Percentiles rank a stretch among this genome's conserved stretches.
phyloP scores from a whole-genome alignment of 441 rosid species.

The Melastoma candidum region DNA sequence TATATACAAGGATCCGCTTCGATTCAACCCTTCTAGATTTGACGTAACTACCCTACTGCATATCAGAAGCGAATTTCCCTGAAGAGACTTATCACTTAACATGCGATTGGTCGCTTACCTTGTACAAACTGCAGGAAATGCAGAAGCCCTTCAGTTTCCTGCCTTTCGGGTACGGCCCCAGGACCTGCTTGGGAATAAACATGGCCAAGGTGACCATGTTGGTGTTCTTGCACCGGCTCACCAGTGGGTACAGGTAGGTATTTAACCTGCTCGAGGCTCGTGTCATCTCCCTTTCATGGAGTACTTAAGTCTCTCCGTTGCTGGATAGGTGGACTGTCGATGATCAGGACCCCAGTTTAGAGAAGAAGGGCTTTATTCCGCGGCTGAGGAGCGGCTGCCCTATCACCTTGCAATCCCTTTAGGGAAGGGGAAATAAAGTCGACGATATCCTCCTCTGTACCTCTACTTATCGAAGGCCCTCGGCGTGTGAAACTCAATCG shows the following conservation, averaged over 20 bases:
- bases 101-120: background rate
- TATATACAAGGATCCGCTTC: slow-evolving; percentile 30
- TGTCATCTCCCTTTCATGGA: background rate
- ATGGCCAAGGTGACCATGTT: slow-evolving; percentile 45
- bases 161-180: slow-evolving; percentile 48
- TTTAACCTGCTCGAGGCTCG: background rate
- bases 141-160: slow-evolving; percentile 46
- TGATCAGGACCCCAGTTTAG: slow-evolving; percentile 32
- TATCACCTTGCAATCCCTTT: slow-evolving; percentile 31
- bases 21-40: slow-evolving; percentile 51
- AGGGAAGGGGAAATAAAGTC: background rate
- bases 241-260: slow-evolving; percentile 33
- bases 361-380: slow-evolving; percentile 39
- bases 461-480: too few relatives aligned
- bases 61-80: background rate
- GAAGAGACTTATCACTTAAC: too few relatives aligned
- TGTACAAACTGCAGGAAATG: slow-evolving; percentile 27
- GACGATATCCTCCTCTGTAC: too few relatives aligned
- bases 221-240: slow-evolving; percentile 39
- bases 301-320: background rate
- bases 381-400: slow-evolving; percentile 46
- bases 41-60: slow-evolving; percentile 22
- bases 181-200: slow-evolving; percentile 48
- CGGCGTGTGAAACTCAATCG: too few relatives aligned
- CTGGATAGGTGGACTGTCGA: slow-evolving; percentile 40